These are phyloP conservation scores for Begonia peltatifolia DNA, from an alignment of 306 rosid species.

Conservation along the genomic window DNA sequence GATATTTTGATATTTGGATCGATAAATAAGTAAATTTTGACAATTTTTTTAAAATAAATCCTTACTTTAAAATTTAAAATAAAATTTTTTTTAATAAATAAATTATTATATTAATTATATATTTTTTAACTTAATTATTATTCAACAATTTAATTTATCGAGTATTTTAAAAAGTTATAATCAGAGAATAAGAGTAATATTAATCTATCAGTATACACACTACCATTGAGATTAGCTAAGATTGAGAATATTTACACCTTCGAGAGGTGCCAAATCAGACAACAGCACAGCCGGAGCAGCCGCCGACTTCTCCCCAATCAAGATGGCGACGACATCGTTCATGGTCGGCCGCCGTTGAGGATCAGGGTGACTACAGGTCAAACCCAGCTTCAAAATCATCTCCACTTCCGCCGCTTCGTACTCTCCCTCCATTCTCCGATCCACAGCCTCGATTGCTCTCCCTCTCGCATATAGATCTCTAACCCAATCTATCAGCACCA, in stretches of 20 bases:
- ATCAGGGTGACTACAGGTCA: constrained; percentile 17
- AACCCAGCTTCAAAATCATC: constrained; percentile 22
- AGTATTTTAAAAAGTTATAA: too few species aligned
- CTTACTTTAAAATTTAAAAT: too few species aligned
- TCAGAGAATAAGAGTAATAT: too few species aligned
- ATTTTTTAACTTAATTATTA: too few species aligned
- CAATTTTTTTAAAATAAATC: too few species aligned
- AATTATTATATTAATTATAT: too few species aligned
- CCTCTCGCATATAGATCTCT: constrained; percentile 10
- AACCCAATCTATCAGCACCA: constrained; percentile 20
- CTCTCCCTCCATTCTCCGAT: constrained; percentile 8
- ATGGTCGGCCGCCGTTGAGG: constrained; percentile 18
- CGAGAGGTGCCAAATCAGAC: constrained; percentile 28
- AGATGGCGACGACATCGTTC: constrained; percentile 21
- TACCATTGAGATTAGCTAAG: too few species aligned
- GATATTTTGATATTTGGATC: too few species aligned
- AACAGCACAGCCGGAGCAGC: constrained; percentile 17
- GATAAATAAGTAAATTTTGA: too few species aligned
- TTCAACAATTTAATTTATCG: too few species aligned
- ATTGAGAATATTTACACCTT: not conserved
- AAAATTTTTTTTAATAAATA: too few species aligned
- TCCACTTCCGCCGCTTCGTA: constrained; percentile 16
- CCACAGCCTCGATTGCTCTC: constrained; percentile 8
- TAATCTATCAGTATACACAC: too few species aligned
- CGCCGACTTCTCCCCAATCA: constrained; percentile 22